Evolutionary conservation across 345 rosid species (phyloP), one percentile per base, ranked within the genome.

Genomic region (Arabidopsis arenosa): DNA sequence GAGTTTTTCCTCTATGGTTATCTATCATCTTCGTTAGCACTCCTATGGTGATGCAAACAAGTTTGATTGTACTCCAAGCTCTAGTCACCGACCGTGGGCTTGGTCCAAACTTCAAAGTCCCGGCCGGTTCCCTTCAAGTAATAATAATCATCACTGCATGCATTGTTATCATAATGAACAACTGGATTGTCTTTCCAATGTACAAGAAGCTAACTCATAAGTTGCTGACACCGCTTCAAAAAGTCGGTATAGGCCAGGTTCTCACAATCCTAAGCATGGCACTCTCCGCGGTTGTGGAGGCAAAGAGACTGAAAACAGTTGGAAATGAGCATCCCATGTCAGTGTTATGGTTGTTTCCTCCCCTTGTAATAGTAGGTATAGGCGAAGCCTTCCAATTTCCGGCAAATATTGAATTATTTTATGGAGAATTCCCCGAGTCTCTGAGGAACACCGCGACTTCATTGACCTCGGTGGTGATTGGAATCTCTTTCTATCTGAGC

Each of bases 331-430:
- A 35, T 54, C 13, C 82, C 0, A 83, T 87, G 83, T 44, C 74
- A 18, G 85, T 58, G 2, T 1, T 80, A 7, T 84, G 86, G 90
- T 52, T 89, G 39, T 75, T 84, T 59, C 86, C 90, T 37, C 88
- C 81, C 15, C 56, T 84, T 2, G 70, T 78, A 1, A 8, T 86
- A 47, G 67, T 36, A 84, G 87, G 2, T 32, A 7, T 41, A 2
- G 85, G 84, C 4, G 86, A 84, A 58, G 85, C 90, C 11, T 83
- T 85, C 57, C 82, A 81, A 5, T 74, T 68, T 21, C 93, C 86
- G 0, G 89, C 81, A 17, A 86, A 86, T 63, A 80, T 78, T 15
- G 58, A 65, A 3, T 23, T 88, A 30, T 85, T 75, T 44, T 80
- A 84, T 66, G 79, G 74, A 54, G 86, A 89, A 68, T 87, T 83